Percentiles rank a stretch among this genome's conserved stretches.
These are phyloP conservation scores for Mycena filopes DNA, from an alignment of 768 basidiomycete species.

Conservation along the genomic window DNA sequence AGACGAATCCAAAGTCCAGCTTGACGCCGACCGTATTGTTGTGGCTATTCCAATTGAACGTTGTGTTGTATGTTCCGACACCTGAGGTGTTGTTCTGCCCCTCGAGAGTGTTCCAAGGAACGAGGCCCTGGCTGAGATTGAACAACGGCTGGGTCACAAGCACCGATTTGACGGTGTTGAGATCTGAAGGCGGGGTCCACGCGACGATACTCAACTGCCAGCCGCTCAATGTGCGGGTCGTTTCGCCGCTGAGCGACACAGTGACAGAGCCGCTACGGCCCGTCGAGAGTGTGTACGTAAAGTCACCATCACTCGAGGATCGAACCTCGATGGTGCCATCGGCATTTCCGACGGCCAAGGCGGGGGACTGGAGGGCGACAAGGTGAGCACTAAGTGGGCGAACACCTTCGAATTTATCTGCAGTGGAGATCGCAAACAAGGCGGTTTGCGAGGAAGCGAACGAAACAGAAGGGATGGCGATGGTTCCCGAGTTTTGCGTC, in stretches of 20 bases:
- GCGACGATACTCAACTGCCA: conserved; percentile 30
- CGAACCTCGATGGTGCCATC: conserved; percentile 23
- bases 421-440: conserved; percentile 24
- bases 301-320: conserved; percentile 15
- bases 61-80: conserved; percentile 30
- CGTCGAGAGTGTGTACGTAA: conserved; percentile 16
- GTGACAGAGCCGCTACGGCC: conserved; percentile 12
- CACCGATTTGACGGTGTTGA: conserved; percentile 23
- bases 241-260: conserved; percentile 25
- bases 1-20: conserved; percentile 28
- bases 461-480: conserved; percentile 28
- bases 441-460: conserved; percentile 22
- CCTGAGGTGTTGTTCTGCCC: conserved; percentile 26
- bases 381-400: conserved; percentile 9
- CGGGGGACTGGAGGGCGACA: conserved; percentile 17
- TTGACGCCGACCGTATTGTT: conserved; percentile 19
- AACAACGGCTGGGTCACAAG: conserved; percentile 27
- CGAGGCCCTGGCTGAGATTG: conserved; percentile 27
- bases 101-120: conserved; percentile 28
- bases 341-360: conserved; percentile 15
- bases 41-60: conserved; percentile 24
- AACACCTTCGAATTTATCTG: conserved; percentile 22
- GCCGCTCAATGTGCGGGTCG: conserved; percentile 11
- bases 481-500: conserved; percentile 20
- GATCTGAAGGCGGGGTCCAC: conserved; percentile 29